Conservation (phyloP, 73 alveolate genomes). For the Tetrahymena thermophila region DNA sequence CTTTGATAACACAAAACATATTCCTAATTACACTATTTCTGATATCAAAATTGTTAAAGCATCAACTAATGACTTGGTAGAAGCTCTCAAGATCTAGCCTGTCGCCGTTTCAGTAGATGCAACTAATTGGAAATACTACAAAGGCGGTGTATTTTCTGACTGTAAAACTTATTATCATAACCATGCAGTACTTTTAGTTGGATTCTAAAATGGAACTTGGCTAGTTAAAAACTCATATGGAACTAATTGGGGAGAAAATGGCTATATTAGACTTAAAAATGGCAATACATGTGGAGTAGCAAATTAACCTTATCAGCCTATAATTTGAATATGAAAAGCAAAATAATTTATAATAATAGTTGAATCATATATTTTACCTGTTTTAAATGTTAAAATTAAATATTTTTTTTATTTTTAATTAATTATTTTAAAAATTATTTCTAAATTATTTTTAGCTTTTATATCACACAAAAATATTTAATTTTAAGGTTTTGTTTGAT, state of each 20-base stretch:
- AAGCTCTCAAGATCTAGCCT: conserved; percentile 27
- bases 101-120: conserved; percentile 65
- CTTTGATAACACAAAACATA: not conserved
- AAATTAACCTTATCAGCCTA: not conserved
- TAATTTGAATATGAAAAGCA: not conserved
- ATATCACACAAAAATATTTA: no score
- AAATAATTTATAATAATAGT: no score
- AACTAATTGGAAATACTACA: conserved; percentile 54
- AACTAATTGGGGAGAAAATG: conserved; percentile 56
- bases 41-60: not conserved
- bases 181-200: conserved; percentile 55
- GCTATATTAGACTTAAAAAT: conserved; percentile 37
- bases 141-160: conserved; percentile 41
- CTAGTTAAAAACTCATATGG: conserved; percentile 66
- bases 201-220: conserved; percentile 43
- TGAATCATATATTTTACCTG: no score
- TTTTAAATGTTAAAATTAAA: no score
- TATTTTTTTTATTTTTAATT: no score
- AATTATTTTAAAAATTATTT: no score
- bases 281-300: conserved; percentile 39
- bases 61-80: not conserved
- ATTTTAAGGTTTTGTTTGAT: no score
- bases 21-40: not conserved
- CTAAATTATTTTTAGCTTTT: no score
- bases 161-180: conserved; percentile 8